phyloP scores from a whole-genome alignment of 2,329 filamentous ascomycete species.

The Tolypocladium ovalisporum region DNA sequence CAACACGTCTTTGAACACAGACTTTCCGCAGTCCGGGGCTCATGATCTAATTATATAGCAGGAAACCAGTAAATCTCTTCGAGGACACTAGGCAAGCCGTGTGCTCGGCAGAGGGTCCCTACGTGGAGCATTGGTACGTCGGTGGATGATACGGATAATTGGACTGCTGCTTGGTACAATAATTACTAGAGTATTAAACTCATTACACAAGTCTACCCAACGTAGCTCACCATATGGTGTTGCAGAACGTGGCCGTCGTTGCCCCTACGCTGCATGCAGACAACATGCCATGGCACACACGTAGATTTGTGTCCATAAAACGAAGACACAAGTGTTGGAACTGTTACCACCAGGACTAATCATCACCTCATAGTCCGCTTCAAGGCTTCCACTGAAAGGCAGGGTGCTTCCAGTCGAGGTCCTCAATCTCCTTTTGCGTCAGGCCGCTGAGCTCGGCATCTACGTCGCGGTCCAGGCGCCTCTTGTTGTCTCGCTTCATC shows the following conservation, averaged over 20 bases:
- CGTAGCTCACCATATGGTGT: background rate
- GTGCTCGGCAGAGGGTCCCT: too few species aligned
- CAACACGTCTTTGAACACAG: background rate
- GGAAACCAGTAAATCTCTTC: background rate
- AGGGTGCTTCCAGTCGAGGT: conserved; percentile 58
- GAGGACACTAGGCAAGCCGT: background rate
- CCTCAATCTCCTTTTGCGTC: conserved; percentile 39
- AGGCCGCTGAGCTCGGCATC: conserved; percentile 40
- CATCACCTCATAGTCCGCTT: background rate
- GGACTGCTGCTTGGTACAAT: too few species aligned
- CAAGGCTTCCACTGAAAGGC: conserved; percentile 44
- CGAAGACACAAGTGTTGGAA: background rate
- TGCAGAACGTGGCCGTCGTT: background rate
- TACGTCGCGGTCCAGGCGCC: conserved; percentile 13
- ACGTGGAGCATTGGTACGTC: too few species aligned
- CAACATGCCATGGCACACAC: background rate
- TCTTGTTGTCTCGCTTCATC: conserved; percentile 51
- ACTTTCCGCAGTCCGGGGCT: too few species aligned
- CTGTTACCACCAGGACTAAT: too few species aligned
- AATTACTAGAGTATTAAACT: too few species aligned
- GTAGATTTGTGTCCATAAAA: too few species aligned
- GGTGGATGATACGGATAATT: too few species aligned
- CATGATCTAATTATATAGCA: too few species aligned
- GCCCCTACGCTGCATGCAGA: background rate
- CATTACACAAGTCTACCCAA: too few species aligned